Percentiles rank a stretch among this genome's conserved stretches.
Evolutionary conservation across 2,329 filamentous ascomycete genomes (phyloP).

Genomic region (Fusarium marasasianum): DNA sequence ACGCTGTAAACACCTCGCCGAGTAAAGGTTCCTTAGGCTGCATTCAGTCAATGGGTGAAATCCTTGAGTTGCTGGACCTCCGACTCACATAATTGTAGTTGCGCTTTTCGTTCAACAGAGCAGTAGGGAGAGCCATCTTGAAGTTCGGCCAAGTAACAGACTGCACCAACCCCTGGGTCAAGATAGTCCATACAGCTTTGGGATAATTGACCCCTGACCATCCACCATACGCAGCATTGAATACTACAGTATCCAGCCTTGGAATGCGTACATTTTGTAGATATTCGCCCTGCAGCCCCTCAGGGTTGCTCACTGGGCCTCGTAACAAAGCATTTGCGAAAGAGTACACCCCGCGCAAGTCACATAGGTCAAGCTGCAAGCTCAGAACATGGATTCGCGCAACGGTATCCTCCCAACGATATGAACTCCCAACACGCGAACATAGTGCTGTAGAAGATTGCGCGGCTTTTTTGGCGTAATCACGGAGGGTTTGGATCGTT

Average conservation of each 20-base stretch:
- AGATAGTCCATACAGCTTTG: conserved; percentile 60
- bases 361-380: conserved; percentile 68
- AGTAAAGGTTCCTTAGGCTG: conserved; percentile 68
- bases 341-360: conserved; percentile 60
- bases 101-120: conserved; percentile 53
- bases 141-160: conserved; percentile 80
- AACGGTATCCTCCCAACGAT: conserved; percentile 52
- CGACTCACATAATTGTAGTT: conserved; percentile 48
- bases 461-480: conserved; percentile 62
- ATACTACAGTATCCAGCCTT: conserved; percentile 80
- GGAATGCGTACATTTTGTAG: conserved; percentile 64
- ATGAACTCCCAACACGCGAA: conserved; percentile 49
- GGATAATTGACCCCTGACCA: conserved; percentile 83
- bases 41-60: neutral
- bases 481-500: conserved; percentile 72
- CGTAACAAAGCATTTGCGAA: conserved; percentile 59
- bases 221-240: conserved; percentile 89
- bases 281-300: conserved; percentile 48
- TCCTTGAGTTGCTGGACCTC: neutral
- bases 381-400: conserved; percentile 67
- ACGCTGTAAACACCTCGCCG: conserved; percentile 87
- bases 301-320: conserved; percentile 58
- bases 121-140: conserved; percentile 69
- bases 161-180: conserved; percentile 70
- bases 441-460: conserved; percentile 50